phyloP scores from a whole-genome alignment of 2,329 filamentous ascomycete species.

The Bipolaris oryzae region DNA sequence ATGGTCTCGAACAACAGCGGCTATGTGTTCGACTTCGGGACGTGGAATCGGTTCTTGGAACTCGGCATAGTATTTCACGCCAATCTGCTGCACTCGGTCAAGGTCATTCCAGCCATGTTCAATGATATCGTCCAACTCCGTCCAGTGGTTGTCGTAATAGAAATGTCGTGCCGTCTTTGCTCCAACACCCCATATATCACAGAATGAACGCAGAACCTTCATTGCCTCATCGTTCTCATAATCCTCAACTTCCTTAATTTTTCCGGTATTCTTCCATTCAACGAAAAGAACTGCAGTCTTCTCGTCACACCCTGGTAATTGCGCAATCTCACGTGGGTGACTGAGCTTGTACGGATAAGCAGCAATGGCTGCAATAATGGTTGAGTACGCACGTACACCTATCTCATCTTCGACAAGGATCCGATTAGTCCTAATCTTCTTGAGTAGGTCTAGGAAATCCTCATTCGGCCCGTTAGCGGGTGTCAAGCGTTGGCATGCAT shows the following conservation, averaged over 20 bases:
- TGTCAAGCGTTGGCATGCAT: slow-evolving; percentile 82
- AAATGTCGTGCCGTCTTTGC: slow-evolving; percentile 81
- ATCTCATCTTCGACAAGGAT: slow-evolving; percentile 76
- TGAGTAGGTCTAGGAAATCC: slow-evolving; percentile 74
- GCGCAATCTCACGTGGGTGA: slow-evolving; percentile 50
- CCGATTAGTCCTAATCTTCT: slow-evolving; percentile 74
- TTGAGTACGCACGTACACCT: slow-evolving; percentile 84
- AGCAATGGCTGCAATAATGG: slow-evolving; percentile 79
- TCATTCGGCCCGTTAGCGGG: slow-evolving; percentile 73
- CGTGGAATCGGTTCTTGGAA: slow-evolving; percentile 75
- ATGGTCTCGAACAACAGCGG: slow-evolving; percentile 65
- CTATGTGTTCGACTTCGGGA: slow-evolving; percentile 74
- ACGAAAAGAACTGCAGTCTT: slow-evolving; percentile 80
- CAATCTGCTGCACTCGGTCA: slow-evolving; percentile 86
- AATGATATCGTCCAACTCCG: slow-evolving; percentile 82
- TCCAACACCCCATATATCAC: slow-evolving; percentile 91
- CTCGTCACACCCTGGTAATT: slow-evolving; percentile 77
- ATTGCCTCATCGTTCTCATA: slow-evolving; percentile 69
- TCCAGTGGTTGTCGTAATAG: slow-evolving; percentile 76
- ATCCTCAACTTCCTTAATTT: slow-evolving; percentile 67
- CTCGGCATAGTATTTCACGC: slow-evolving; percentile 91
- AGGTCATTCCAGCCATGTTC: slow-evolving; percentile 79
- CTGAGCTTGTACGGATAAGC: slow-evolving; percentile 73
- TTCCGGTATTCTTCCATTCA: slow-evolving; percentile 71
- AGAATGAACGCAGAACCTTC: slow-evolving; percentile 71